Evolutionary conservation across 805 yeast genomes (phyloP), one percentile per base, ranked within the genome.

Genomic region (Kazachstania viticola): DNA sequence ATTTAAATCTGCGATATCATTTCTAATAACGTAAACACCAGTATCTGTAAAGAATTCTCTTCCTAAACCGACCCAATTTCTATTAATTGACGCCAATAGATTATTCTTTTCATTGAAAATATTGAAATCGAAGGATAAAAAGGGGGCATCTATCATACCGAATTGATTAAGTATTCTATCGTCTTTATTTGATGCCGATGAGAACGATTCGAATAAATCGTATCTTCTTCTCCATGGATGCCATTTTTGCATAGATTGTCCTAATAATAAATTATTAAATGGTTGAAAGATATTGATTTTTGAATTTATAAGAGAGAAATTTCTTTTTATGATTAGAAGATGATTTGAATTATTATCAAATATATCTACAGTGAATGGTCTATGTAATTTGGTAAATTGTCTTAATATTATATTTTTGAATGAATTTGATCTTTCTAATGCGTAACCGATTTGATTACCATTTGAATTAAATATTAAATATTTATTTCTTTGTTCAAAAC

Each of bases 11-110:
- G 51, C 24, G 22, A 49, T 26, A 46, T 82, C 94, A 81, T 85
- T 79, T 37, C 95, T 60, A 18, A 88, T 59, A 19, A 87, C 73
- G 54, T 91, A 88, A 2, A 84, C 87, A 39, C 97, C 97, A 0
- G 95, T 81, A 56, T 91, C 97, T 0, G 97, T 87, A 49, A 88
- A 79, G 47, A 87, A 58, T 51, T 91, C 98, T 47, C 96, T 69
- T 3, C 93, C 94, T 26, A 91, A 60, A 0, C 98, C 98, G 5
- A 81, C 94, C 91, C 95, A 91, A 55, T 85, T 85, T 46, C 97
- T 69, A 54, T 84, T 91, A 2, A 91, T 88, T 2, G 80, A 65
- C 0, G 79, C 95, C 34, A 79, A 59, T 1, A 80, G 70, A 12
- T 65, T 59, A 0, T 75, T 77, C 1, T 61, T 32, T 25, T 65